phyloP scores from a whole-genome alignment of 371 early-diverging fungal species.

The Mortierella sp. region DNA sequence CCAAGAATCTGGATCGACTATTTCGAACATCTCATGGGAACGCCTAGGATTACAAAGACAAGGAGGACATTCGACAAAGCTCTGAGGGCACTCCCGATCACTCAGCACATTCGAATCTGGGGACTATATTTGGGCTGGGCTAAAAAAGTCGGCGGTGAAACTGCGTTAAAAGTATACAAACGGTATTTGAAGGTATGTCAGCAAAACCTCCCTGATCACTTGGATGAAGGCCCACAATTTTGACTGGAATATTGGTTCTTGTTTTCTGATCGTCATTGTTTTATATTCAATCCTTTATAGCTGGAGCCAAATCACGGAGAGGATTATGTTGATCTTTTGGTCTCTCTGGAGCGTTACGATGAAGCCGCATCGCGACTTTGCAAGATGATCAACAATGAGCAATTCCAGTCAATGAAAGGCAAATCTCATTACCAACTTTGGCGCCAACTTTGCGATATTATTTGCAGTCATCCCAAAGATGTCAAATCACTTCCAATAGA shows the following conservation, averaged over 20 bases:
- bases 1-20: slow-evolving; percentile 89
- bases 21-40: slow-evolving; percentile 76
- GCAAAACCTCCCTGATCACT: neutral
- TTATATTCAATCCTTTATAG: slow-evolving; percentile 38
- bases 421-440: slow-evolving; percentile 89
- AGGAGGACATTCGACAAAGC: slow-evolving; percentile 93
- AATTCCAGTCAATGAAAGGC: slow-evolving; percentile 77
- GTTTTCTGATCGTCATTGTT: neutral
- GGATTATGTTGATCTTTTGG: slow-evolving; percentile 80
- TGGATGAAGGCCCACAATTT: neutral
- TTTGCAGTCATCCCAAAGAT: slow-evolving; percentile 81
- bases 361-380: slow-evolving; percentile 89
- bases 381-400: slow-evolving; percentile 76
- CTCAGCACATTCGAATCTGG: slow-evolving; percentile 95
- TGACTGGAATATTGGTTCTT: neutral
- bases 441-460: slow-evolving; percentile 88
- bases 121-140: slow-evolving; percentile 87
- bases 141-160: slow-evolving; percentile 82
- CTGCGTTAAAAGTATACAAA: slow-evolving; percentile 82
- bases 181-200: slow-evolving; percentile 83
- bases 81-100: slow-evolving; percentile 90
- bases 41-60: slow-evolving; percentile 78
- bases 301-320: slow-evolving; percentile 80
- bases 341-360: slow-evolving; percentile 78
- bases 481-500: slow-evolving; percentile 80